Conservation (phyloP, 495 filamentous ascomycete genomes). For the Daldinia vernicosa region DNA sequence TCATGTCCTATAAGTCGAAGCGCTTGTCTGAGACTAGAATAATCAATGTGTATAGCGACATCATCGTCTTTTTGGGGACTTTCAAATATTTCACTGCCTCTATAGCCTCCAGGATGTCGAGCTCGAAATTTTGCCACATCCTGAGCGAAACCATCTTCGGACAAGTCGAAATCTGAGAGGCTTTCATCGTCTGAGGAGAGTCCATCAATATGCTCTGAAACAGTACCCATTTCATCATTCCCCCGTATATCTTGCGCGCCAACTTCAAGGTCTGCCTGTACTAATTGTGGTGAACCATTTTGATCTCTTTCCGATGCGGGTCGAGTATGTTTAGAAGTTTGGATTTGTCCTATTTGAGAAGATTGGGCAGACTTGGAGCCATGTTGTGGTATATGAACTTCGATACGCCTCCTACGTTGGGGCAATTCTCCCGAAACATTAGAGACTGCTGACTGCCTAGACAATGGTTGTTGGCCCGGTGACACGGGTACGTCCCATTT, state of each 20-base stretch:
- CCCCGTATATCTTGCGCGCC: conserved; percentile 6
- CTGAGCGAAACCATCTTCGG: conserved; percentile 33
- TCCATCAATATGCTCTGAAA: conserved; percentile 9
- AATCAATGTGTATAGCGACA: conserved; percentile 26
- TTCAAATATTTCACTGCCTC: conserved; percentile 16
- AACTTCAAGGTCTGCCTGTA: neutral
- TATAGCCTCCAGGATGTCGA: conserved; percentile 13
- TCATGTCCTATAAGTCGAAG: conserved; percentile 22
- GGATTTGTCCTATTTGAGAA: neutral
- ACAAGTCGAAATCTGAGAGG: neutral
- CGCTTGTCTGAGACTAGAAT: conserved; percentile 13
- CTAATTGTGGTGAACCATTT: neutral
- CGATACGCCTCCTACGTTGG: neutral
- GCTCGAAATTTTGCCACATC: conserved; percentile 35
- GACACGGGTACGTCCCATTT: conserved; percentile 28
- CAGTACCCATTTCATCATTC: neutral
- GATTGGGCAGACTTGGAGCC: neutral
- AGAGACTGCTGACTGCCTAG: neutral
- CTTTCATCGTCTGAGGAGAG: conserved; percentile 16
- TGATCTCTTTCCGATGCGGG: neutral
- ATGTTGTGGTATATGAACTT: conserved; percentile 2
- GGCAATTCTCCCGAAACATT: conserved; percentile 3
- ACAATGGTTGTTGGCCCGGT: conserved; percentile 1
- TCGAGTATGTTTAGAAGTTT: neutral
- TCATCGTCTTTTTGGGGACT: conserved; percentile 33